Evolutionary conservation across 306 rosid species (phyloP).

Genomic region (Cercis canadensis): DNA sequence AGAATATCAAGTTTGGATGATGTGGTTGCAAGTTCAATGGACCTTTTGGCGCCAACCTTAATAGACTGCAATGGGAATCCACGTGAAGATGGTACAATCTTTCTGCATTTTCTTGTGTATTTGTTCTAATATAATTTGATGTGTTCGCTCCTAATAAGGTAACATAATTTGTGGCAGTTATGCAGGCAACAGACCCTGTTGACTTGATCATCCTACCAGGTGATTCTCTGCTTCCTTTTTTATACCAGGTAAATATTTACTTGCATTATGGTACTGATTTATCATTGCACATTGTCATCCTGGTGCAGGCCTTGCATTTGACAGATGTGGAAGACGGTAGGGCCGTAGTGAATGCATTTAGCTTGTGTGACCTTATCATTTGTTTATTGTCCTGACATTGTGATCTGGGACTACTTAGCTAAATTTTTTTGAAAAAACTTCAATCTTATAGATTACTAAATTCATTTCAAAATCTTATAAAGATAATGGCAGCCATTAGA

Average conservation of each 20-base stretch:
- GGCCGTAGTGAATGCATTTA: conserved; percentile 60
- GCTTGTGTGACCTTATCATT: not conserved
- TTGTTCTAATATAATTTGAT: conserved; percentile 1
- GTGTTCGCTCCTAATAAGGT: too few relatives aligned
- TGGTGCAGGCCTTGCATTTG: conserved; percentile 74
- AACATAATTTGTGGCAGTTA: conserved; percentile 51
- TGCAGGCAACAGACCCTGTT: conserved; percentile 68
- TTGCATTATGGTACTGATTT: not conserved
- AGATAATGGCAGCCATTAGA: not conserved
- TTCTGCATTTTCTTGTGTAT: conserved; percentile 3
- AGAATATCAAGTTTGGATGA: conserved; percentile 62
- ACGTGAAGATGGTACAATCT: conserved; percentile 65
- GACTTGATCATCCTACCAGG: conserved; percentile 78
- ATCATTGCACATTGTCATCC: conserved; percentile 24
- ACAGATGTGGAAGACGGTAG: conserved; percentile 69
- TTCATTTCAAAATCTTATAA: not conserved
- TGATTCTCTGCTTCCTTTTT: conserved; percentile 27
- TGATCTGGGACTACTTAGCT: not conserved
- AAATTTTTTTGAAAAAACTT: not conserved
- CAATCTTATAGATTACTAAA: not conserved
- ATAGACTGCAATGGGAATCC: conserved; percentile 65
- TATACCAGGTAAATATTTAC: not conserved
- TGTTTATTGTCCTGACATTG: not conserved
- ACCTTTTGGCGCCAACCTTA: conserved; percentile 69
- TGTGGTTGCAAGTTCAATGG: conserved; percentile 68